Base-by-base conservation (phyloP, 2,329 filamentous ascomycete genomes). In the Sarocladium kiliense region DNA sequence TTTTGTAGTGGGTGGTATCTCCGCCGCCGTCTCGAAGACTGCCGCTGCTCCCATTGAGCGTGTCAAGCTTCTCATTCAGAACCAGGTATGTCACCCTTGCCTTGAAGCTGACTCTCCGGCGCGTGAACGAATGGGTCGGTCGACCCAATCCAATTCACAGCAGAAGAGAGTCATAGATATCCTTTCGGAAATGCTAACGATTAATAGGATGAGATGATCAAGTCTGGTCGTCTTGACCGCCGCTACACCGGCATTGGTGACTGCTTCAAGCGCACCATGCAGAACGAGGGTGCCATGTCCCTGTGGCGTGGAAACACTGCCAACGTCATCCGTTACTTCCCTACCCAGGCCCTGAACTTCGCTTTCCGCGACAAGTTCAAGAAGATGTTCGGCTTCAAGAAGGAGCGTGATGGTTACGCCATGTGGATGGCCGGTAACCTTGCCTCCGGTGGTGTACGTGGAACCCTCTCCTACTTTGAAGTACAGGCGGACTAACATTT, bases 311-410 rank as follows among this genome's bases (percentile, higher is more conserved):
- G 94, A 81, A 99, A 99, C 91, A 99, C 94, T 76, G 94, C 94
- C 91, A 99, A 99, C 88, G 94, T 99, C 79, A 96, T 99, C 86
- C 94, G 94, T 89, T 99, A 99, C 85, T 99, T 99, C 91, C 94
- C 94, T 69, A 99, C 94, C 77, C 94, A 99, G 87, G 94, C 94
- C 71, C 85, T 99, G 77, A 99, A 99, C 92, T 99, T 99, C 75
- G 94, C 94, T 77, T 99, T 99, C 94, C 94, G 94, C 79, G 94
- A 99, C 80, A 97, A 95, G 87, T 99, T 97, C 91, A 99, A 99
- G 91, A 85, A 88, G 74, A 95, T 99, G 92, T 99, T 99, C 88
- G 89, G 91, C 75, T 99, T 91, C 91, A 99, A 97, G 91, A 97
- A 97, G 89, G 94, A 99, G 63, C 88, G 87, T 80, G 94, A 99